A percentile compares a stretch with the other conserved stretches of the same genome.
Evolutionary conservation across 148 eudicot species (phyloP).

Genomic region (Nepenthes mirabilis): DNA sequence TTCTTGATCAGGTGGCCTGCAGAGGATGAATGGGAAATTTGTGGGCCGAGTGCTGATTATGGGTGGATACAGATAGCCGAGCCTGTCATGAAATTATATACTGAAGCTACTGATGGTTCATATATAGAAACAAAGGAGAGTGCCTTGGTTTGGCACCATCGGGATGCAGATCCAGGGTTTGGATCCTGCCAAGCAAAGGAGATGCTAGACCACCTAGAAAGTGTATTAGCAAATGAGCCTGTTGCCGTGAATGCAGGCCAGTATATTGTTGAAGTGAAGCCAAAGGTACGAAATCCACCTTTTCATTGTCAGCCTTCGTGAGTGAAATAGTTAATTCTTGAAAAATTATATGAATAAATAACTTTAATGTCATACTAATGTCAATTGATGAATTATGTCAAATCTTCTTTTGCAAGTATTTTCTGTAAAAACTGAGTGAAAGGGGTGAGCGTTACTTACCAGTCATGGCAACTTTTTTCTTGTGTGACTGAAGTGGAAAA

Average conservation of each 20-base stretch:
- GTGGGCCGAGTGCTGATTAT: slow-evolving; percentile 25
- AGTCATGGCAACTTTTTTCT: too few species aligned
- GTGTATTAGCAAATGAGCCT: slow-evolving; percentile 36
- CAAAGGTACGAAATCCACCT: slow-evolving; percentile 15
- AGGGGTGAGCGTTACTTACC: too few species aligned
- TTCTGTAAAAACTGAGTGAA: too few species aligned
- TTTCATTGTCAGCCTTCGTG: too few species aligned
- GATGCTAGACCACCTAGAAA: slow-evolving; percentile 40
- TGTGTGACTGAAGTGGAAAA: too few species aligned
- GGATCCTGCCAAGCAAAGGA: slow-evolving; percentile 41
- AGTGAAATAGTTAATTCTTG: too few species aligned
- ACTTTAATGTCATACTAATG: too few species aligned
- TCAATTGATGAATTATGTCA: too few species aligned
- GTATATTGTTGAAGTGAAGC: slow-evolving; percentile 40
- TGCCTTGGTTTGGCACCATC: slow-evolving; percentile 40
- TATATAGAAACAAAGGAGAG: slow-evolving; percentile 34
- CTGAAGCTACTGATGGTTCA: slow-evolving; percentile 39
- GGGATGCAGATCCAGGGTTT: slow-evolving; percentile 36
- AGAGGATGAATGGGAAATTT: slow-evolving; percentile 27
- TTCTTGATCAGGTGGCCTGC: slow-evolving; percentile 21
- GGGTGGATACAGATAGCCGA: slow-evolving; percentile 42
- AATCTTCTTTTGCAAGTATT: too few species aligned
- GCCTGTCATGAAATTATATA: slow-evolving; percentile 29
- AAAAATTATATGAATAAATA: too few species aligned
- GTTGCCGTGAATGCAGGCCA: slow-evolving; percentile 38